phyloP scores from a whole-genome alignment of 2,329 filamentous ascomycete species.

The Cercospora janseana region DNA sequence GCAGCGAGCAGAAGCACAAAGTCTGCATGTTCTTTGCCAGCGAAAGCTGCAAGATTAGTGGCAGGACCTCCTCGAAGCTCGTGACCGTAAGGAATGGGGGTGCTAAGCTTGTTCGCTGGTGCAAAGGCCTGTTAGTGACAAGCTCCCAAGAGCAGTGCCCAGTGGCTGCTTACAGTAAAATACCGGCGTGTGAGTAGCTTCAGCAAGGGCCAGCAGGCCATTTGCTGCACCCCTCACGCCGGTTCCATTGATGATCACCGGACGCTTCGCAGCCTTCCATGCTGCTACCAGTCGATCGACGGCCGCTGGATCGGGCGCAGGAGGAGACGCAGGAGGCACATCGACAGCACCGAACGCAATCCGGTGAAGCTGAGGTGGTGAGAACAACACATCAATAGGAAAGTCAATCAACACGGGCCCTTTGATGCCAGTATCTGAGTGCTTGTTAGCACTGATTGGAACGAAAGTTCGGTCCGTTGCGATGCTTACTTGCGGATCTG shows the following conservation, averaged over 20 bases:
- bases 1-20: slow-evolving; percentile 43
- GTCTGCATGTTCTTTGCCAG: slow-evolving; percentile 40
- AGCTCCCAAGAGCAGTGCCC: too few species aligned
- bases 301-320: slow-evolving; percentile 41
- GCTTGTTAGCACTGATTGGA: slow-evolving; percentile 1
- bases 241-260: slow-evolving; percentile 46
- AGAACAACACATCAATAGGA: slow-evolving; percentile 45
- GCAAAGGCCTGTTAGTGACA: not conserved
- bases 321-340: slow-evolving; percentile 36
- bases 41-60: slow-evolving; percentile 37
- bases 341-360: slow-evolving; percentile 46
- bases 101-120: slow-evolving; percentile 37
- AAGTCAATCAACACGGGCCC: slow-evolving; percentile 44
- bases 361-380: slow-evolving; percentile 39
- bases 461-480: not conserved
- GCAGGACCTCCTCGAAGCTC: slow-evolving; percentile 41
- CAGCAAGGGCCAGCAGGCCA: slow-evolving; percentile 37
- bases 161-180: slow-evolving; percentile 37
- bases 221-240: slow-evolving; percentile 36
- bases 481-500: slow-evolving; percentile 33
- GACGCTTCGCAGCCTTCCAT: slow-evolving; percentile 39
- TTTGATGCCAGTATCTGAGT: slow-evolving; percentile 40
- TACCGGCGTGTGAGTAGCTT: slow-evolving; percentile 41
- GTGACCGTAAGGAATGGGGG: slow-evolving; percentile 33
- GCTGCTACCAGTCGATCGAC: slow-evolving; percentile 38